Conservation (phyloP, 164 flowering plant species). For the Tetracentron sinense region DNA sequence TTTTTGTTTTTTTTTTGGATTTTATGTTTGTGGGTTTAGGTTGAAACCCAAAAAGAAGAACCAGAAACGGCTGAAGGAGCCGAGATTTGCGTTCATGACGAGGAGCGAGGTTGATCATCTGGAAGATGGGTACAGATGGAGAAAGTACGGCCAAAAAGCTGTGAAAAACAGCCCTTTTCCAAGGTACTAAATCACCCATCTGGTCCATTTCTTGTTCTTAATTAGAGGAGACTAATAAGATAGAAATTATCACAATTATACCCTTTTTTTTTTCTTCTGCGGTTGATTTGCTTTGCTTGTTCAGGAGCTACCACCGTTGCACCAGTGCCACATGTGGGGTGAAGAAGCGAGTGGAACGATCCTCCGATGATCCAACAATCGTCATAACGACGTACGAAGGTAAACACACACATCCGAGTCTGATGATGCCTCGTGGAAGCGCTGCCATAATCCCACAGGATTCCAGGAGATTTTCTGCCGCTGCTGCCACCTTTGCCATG, state of each 20-base stretch:
- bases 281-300: background rate
- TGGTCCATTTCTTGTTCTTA: background rate
- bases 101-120: constrained; percentile 85
- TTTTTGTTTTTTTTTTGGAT: too few relatives aligned
- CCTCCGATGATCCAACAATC: constrained; percentile 59
- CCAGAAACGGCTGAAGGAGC: constrained; percentile 63
- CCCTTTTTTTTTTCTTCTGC: background rate
- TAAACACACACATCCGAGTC: constrained; percentile 71
- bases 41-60: constrained; percentile 79
- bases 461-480: constrained; percentile 12
- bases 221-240: background rate
- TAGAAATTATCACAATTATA: background rate
- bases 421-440: constrained; percentile 53
- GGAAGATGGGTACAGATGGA: constrained; percentile 90
- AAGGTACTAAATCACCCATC: constrained; percentile 34
- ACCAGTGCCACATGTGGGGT: constrained; percentile 73
- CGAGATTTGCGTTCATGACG: constrained; percentile 92
- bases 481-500: constrained; percentile 10
- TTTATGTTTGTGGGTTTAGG: constrained; percentile 21
- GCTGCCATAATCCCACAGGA: constrained; percentile 22
- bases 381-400: constrained; percentile 94
- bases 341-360: constrained; percentile 89
- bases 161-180: constrained; percentile 94
- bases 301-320: constrained; percentile 94
- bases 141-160: constrained; percentile 94